A percentile compares a stretch with the other conserved stretches of the same genome.
Conservation (phyloP, 2,329 filamentous ascomycete genomes). For the Alternaria burnsii region DNA sequence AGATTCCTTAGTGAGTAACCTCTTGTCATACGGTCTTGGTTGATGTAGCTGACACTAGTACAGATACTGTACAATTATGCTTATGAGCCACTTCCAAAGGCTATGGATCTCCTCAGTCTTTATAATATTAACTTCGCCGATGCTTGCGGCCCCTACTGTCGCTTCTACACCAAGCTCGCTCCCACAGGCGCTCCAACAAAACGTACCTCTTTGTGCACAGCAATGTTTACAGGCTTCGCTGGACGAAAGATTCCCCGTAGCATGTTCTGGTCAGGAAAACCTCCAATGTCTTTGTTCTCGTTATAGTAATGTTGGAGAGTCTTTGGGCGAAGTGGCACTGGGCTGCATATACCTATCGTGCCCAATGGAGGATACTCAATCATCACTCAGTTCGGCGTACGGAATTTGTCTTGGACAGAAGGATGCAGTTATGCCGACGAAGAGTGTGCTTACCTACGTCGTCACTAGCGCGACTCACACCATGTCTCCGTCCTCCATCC, state of each 20-base stretch:
- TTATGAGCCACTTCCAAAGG: slow-evolving; percentile 48
- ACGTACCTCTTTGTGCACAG: slow-evolving; percentile 49
- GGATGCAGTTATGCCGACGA: slow-evolving; percentile 48
- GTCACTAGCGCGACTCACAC: slow-evolving; percentile 34
- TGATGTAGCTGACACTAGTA: slow-evolving; percentile 42
- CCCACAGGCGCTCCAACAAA: slow-evolving; percentile 39
- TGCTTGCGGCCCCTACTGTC: slow-evolving; percentile 35
- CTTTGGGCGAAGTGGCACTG: slow-evolving; percentile 50
- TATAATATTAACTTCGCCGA: slow-evolving; percentile 45
- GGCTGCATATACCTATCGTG: slow-evolving; percentile 50
- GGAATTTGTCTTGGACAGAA: slow-evolving; percentile 48
- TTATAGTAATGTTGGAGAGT: slow-evolving; percentile 49
- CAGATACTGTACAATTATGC: slow-evolving; percentile 51
- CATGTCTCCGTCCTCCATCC: slow-evolving; percentile 20
- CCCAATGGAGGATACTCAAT: slow-evolving; percentile 28
- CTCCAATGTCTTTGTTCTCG: slow-evolving; percentile 50
- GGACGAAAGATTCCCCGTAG: slow-evolving; percentile 43
- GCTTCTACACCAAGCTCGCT: slow-evolving; percentile 32
- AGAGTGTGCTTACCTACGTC: slow-evolving; percentile 42
- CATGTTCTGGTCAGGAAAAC: slow-evolving; percentile 44
- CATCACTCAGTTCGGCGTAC: slow-evolving; percentile 38
- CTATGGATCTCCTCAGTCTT: slow-evolving; percentile 49
- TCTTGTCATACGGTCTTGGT: slow-evolving; percentile 18
- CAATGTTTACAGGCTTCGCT: slow-evolving; percentile 47
- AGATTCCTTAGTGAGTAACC: slow-evolving; percentile 44